Evolutionary conservation across 2,329 filamentous ascomycete species (phyloP).

Genomic region (Ceratocystis diversiconidia): DNA sequence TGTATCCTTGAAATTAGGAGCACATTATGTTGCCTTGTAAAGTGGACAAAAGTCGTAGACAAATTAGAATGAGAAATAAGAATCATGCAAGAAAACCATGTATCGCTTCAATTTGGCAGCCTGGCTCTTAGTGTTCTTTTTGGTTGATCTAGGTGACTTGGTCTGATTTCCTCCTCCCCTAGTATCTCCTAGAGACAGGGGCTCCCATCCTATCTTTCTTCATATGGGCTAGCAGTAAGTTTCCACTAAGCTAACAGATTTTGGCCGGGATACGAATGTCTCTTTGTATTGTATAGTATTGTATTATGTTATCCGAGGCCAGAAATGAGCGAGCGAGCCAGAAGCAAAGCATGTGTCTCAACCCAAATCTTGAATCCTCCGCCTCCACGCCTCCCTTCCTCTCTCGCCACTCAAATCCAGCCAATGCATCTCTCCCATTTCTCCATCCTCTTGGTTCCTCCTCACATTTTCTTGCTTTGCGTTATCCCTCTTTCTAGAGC

Average conservation of each 20-base stretch:
- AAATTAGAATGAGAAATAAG: neutral
- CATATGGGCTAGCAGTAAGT: neutral
- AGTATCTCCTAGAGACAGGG: neutral
- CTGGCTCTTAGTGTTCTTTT: neutral
- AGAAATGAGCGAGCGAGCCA: neutral
- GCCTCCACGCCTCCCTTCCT: neutral
- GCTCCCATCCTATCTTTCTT: neutral
- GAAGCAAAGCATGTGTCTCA: neutral
- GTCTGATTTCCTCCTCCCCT: neutral
- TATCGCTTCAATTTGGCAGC: conserved; percentile 5
- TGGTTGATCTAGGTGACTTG: neutral
- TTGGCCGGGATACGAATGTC: neutral
- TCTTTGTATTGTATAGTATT: neutral
- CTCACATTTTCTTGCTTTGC: neutral
- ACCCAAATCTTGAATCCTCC: neutral
- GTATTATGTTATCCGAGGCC: neutral
- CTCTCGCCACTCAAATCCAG: neutral
- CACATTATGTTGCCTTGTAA: neutral
- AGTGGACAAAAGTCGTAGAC: neutral
- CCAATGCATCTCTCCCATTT: neutral
- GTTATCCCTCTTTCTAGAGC: neutral
- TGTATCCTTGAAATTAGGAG: neutral
- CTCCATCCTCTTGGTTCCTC: neutral
- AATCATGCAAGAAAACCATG: neutral
- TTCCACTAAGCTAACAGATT: neutral